phyloP scores from a whole-genome alignment of 768 basidiomycete species.

The Lactarius vividus region DNA sequence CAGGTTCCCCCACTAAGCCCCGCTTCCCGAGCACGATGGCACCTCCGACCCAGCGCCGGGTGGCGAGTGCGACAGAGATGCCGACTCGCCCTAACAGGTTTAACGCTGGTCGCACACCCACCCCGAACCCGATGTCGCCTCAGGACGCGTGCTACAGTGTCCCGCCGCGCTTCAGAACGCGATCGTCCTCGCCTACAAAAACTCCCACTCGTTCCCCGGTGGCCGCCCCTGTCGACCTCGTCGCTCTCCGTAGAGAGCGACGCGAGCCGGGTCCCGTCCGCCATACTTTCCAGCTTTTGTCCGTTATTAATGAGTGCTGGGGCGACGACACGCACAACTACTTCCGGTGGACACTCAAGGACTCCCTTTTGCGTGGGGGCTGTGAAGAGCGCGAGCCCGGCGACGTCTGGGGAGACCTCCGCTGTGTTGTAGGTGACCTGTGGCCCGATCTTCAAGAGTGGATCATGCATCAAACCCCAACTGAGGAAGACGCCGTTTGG shows the following conservation, averaged over 20 bases:
- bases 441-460: constrained; percentile 5
- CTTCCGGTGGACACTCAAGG: neutral
- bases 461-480: constrained; percentile 11
- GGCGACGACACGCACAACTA: neutral
- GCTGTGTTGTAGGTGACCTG: neutral
- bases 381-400: neutral
- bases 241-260: neutral
- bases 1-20: neutral
- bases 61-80: neutral
- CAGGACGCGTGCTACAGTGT: neutral
- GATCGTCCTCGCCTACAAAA: neutral
- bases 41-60: constrained; percentile 7
- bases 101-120: neutral
- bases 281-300: neutral
- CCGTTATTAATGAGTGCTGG: constrained; percentile 4
- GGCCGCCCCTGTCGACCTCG: neutral
- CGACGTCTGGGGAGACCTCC: neutral
- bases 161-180: neutral
- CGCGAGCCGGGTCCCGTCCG: neutral
- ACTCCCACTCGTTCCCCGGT: neutral
- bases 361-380: constrained; percentile 2
- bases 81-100: neutral
- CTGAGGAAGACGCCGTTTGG: neutral
- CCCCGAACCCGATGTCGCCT: neutral
- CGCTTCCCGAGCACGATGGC: constrained; percentile 5